Evolutionary conservation across 441 rosid genomes (phyloP).

Genomic region (Brassica hybrid): DNA sequence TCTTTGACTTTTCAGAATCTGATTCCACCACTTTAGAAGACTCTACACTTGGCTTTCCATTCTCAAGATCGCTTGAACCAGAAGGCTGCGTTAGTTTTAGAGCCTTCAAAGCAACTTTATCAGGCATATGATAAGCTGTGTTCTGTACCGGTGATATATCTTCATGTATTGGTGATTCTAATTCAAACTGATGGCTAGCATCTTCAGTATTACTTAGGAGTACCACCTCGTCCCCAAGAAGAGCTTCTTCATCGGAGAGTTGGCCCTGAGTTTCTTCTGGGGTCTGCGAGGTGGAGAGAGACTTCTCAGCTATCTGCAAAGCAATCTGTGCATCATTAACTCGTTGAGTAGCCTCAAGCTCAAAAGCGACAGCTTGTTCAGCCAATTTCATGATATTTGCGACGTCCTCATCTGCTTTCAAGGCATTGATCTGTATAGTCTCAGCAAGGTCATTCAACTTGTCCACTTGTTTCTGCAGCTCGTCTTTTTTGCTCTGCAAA

Average conservation of each 20-base stretch:
- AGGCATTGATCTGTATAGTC: slow-evolving; percentile 65
- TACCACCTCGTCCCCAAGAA: slow-evolving; percentile 37
- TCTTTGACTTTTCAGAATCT: slow-evolving; percentile 76
- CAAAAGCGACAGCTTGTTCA: slow-evolving; percentile 97
- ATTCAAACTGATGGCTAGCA: slow-evolving; percentile 49
- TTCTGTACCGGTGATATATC: slow-evolving; percentile 51
- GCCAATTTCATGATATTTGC: slow-evolving; percentile 90
- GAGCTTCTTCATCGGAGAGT: slow-evolving; percentile 52
- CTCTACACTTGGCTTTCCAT: slow-evolving; percentile 60
- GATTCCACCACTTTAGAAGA: slow-evolving; percentile 63
- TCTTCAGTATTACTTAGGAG: slow-evolving; percentile 45
- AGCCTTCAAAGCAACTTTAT: slow-evolving; percentile 51
- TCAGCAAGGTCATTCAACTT: slow-evolving; percentile 79
- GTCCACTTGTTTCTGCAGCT: slow-evolving; percentile 76
- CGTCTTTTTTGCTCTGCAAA: slow-evolving; percentile 65
- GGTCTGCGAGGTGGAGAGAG: slow-evolving; percentile 50
- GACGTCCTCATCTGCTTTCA: slow-evolving; percentile 94
- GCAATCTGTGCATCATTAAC: slow-evolving; percentile 88
- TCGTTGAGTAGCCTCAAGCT: slow-evolving; percentile 75
- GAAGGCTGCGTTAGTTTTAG: slow-evolving; percentile 54
- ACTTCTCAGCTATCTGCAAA: slow-evolving; percentile 72
- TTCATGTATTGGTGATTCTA: slow-evolving; percentile 49
- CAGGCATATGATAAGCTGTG: slow-evolving; percentile 50
- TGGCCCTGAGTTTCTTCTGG: slow-evolving; percentile 53
- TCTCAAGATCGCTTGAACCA: slow-evolving; percentile 64